A percentile compares a stretch with the other conserved stretches of the same genome.
These are phyloP conservation scores for Albatrellus ellisii DNA, from an alignment of 768 basidiomycete genomes.

Conservation along the genomic window DNA sequence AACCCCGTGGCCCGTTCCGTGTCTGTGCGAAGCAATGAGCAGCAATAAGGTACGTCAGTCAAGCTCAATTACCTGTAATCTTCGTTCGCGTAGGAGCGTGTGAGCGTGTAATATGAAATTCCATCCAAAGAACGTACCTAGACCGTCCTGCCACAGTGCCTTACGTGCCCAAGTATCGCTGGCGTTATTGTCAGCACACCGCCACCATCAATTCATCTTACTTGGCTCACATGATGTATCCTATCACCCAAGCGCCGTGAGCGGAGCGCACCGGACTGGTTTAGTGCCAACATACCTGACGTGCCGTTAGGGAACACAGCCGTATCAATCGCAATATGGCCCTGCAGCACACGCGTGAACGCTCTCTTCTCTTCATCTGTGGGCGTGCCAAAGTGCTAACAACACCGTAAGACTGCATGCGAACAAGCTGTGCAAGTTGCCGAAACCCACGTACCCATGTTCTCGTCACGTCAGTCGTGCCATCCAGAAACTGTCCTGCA, in stretches of 20 bases:
- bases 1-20: slow-evolving; percentile 92
- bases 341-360: slow-evolving; percentile 86
- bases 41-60: slow-evolving; percentile 23
- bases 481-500: slow-evolving; percentile 74
- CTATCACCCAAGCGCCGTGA: slow-evolving; percentile 18
- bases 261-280: not conserved
- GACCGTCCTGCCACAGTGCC: slow-evolving; percentile 75
- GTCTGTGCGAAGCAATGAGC: slow-evolving; percentile 35
- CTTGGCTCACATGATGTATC: slow-evolving; percentile 38
- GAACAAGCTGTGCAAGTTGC: too few relatives aligned
- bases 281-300: slow-evolving; percentile 33
- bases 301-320: slow-evolving; percentile 76
- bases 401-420: not conserved
- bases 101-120: not conserved
- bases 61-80: not conserved
- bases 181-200: not conserved
- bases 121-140: slow-evolving; percentile 34
- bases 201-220: not conserved
- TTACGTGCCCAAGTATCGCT: slow-evolving; percentile 77
- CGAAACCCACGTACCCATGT: slow-evolving; percentile 47
- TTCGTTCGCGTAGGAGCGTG: not conserved
- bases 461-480: slow-evolving; percentile 90
- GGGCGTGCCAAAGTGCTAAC: slow-evolving; percentile 83
- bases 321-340: slow-evolving; percentile 82
- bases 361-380: slow-evolving; percentile 72